Evolutionary conservation across 352 stramenopile genomes (phyloP), one percentile per base, ranked within the genome.

Genomic region (Globisporangium apiculatum): DNA sequence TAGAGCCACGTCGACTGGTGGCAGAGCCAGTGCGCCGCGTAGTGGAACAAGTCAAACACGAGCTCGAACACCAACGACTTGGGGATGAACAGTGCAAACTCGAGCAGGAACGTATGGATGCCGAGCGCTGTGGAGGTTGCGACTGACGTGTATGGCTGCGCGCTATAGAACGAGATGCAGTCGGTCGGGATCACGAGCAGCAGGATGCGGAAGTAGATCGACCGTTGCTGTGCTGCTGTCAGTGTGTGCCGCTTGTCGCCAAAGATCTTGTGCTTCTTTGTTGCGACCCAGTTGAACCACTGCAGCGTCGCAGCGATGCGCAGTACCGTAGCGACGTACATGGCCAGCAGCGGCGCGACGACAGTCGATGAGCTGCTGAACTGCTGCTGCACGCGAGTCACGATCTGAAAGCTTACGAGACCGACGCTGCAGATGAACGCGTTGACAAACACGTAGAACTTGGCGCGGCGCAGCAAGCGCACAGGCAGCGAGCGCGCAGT

Each of bases 11-110:
- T 60, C 49, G 73, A 74, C 45, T 72, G 66, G 58, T 92, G 84
- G 58, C 78, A 92, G 31, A 66, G 50, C 73, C 82, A 89, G 66
- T 96, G 87, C 57, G 79, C 72, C 3, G 57, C 57, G 55, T 86
- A 96, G 70, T 96, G 87, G 59, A 93, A 91, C 3, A 94, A 74
- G 68, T 96, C 87, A 60, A 96, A 95, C 35, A 84, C 58, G 37
- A 94, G 9, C 52, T 96, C 87, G 58, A 95, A 92, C 18, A 78
- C 52, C 18, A 96, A 75, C 55, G 87, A 96, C 68, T 89, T 88
- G 50, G 82, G 77, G 51, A 96, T 77, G 61, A 96, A 96, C 35
- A 35, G 18, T 15, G 51, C 72, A 41, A 76, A 94, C 43, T 79
- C 74, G 11, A 61, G 7, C 18, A 78, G 36, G 36, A 87, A 72